Evolutionary conservation across 768 basidiomycete species (phyloP), one percentile per base, ranked within the genome.

Genomic region (Suillus americanus): DNA sequence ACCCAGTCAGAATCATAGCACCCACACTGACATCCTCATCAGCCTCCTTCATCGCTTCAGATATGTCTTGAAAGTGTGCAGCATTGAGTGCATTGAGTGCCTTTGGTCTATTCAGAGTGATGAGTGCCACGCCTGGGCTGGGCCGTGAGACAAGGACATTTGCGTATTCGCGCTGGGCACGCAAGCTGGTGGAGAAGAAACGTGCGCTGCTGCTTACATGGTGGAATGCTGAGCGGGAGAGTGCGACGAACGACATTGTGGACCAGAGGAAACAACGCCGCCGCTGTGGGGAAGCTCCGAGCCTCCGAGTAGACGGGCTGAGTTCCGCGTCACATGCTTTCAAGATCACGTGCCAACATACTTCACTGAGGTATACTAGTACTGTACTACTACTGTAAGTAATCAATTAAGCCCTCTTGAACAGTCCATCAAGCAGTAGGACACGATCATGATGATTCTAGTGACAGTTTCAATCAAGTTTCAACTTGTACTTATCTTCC

Each of bases 1-100:
- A 92, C 2, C 97, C 97, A 1, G 97, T 99, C 62, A 99, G 75
- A 16, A 99, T 95, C 71, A 98, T 86, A 6, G 94, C 94, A 53
- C 92, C 88, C 41, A 96, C 79, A 7, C 79, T 77, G 38, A 84
- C 82, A 73, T 98, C 95, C 18, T 74, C 78, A 64, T 95, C 92
- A 3, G 89, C 86, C 38, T 86, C 84, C 45, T 78, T 81, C 54
- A 97, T 75, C 6, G 94, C 94, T 33, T 84, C 79, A 72, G 95
- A 94, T 53, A 99, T 82, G 74, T 95, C 93, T 16, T 77, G 77
- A 75, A 98, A 91, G 64, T 98, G 82, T 7, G 91, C 88, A 28
- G 87, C 85, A 70, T 83, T 89, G 65, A 99, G 82, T 4, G 97
- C 96, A 73, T 97, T 98, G 64, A 96, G 80, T 20, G 91, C 90